These are phyloP conservation scores for Penicillium corylophilum DNA, from an alignment of 2,329 filamentous ascomycete genomes.

Conservation along the genomic window DNA sequence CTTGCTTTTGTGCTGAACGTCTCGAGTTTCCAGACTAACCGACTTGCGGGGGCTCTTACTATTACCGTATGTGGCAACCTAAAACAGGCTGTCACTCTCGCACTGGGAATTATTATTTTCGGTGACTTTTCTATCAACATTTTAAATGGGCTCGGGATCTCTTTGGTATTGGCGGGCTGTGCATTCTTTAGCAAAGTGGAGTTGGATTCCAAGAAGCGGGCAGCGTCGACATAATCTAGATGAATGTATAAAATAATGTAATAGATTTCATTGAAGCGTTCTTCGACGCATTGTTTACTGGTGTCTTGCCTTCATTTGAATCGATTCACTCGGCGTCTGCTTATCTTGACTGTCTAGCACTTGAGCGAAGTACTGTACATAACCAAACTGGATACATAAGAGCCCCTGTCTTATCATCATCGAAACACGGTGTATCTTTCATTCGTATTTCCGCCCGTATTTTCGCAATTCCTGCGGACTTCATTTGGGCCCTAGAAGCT, in stretches of 20 bases:
- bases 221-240: not conserved
- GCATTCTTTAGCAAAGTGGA: constrained; percentile 17
- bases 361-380: not conserved
- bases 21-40: constrained; percentile 17
- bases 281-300: not conserved
- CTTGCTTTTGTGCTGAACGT: constrained; percentile 17
- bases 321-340: no score
- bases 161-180: constrained; percentile 11
- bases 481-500: not conserved
- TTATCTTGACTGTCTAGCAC: not conserved
- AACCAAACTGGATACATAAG: not conserved
- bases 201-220: constrained; percentile 14
- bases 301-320: not conserved
- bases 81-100: constrained; percentile 14
- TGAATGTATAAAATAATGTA: not conserved
- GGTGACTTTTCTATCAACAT: constrained; percentile 11
- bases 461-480: not conserved
- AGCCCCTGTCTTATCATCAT: not conserved
- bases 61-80: constrained; percentile 18
- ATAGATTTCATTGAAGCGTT: not conserved
- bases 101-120: constrained; percentile 12
- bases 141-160: constrained; percentile 13
- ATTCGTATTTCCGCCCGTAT: not conserved
- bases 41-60: constrained; percentile 15
- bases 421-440: not conserved